Evolutionary conservation across 257 asterid genomes (phyloP).

Genomic region (Misopates orontium): DNA sequence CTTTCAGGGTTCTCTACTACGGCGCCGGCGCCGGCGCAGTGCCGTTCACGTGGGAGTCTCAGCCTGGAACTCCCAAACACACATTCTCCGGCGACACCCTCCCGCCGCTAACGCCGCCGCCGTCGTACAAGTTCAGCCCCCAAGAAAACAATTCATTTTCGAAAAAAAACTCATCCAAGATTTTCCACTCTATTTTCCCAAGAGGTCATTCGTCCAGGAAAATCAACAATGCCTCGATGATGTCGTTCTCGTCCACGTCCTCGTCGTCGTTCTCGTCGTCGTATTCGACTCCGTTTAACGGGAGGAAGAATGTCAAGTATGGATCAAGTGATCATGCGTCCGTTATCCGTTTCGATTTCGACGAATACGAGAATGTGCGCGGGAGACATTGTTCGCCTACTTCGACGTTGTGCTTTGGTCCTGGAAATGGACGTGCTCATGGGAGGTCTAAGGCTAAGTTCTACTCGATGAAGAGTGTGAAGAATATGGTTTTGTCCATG

Average conservation of each 20-base stretch:
- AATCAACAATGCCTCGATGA: neutral
- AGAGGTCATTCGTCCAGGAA: no score
- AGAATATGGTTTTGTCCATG: slow-evolving; percentile 3
- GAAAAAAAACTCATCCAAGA: neutral
- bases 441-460: slow-evolving; percentile 4
- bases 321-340: no score
- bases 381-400: neutral
- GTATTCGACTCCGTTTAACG: neutral
- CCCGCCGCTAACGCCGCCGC: slow-evolving; percentile 16
- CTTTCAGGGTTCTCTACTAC: slow-evolving; percentile 5
- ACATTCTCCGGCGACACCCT: neutral
- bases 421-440: neutral
- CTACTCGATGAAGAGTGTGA: slow-evolving; percentile 11
- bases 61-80: slow-evolving; percentile 18
- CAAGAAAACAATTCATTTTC: neutral
- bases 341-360: no score
- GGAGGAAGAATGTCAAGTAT: no score
- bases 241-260: neutral
- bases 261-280: neutral
- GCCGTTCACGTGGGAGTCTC: slow-evolving; percentile 18
- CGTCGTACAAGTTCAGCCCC: slow-evolving; percentile 4
- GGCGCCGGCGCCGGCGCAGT: slow-evolving; percentile 10
- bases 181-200: neutral
- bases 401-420: slow-evolving; percentile 20
- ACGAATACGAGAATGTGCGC: no score